These are phyloP conservation scores for Eragrostis tef DNA, from an alignment of 202 grass and related monocot species.

Conservation along the genomic window DNA sequence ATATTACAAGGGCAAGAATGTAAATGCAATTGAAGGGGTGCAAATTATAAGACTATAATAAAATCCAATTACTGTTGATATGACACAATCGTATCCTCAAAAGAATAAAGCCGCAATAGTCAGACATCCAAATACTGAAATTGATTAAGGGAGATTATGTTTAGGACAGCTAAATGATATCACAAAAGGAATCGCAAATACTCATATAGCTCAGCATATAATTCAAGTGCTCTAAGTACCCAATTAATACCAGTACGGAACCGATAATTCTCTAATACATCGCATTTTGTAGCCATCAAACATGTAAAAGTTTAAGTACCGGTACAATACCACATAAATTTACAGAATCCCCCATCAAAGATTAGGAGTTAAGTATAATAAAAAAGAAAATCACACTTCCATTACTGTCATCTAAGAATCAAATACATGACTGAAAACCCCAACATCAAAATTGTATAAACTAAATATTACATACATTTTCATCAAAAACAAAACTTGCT, in stretches of 20 bases:
- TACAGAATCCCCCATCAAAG: neutral
- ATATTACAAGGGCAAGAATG: no score
- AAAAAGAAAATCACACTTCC: neutral
- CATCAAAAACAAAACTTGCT: slow-evolving; percentile 41
- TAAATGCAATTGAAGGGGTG: no score
- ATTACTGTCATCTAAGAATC: slow-evolving; percentile 12
- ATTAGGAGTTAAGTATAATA: neutral
- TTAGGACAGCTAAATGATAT: neutral
- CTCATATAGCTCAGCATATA: neutral
- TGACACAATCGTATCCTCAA: no score
- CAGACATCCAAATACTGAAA: neutral
- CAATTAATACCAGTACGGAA: neutral
- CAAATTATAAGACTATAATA: no score
- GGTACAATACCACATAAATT: neutral
- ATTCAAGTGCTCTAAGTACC: neutral
- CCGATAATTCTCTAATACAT: neutral
- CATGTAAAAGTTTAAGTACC: neutral
- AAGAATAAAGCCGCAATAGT: no score
- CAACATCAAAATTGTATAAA: slow-evolving; percentile 22
- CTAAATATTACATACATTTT: slow-evolving; percentile 44
- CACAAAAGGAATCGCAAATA: neutral
- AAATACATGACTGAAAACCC: slow-evolving; percentile 13
- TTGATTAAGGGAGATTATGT: neutral
- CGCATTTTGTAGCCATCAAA: neutral
- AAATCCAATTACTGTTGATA: no score